Evolutionary conservation across 2,329 filamentous ascomycete genomes (phyloP), one percentile per base, ranked within the genome.

Genomic region (Apiospora hydei): DNA sequence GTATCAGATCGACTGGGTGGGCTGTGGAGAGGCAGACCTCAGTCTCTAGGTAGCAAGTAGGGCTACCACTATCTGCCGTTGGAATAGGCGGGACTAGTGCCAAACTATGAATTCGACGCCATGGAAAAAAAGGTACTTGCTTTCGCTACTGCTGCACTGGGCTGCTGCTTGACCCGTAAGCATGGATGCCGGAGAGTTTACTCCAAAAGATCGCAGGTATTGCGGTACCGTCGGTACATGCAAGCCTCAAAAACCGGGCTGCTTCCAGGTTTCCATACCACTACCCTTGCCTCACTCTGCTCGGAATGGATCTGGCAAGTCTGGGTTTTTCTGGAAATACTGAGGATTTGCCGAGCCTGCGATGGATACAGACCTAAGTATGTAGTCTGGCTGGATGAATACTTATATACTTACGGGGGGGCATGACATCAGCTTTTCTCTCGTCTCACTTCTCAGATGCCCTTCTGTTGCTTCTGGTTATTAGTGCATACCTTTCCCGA

Each of bases 51-150:
- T n/a, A n/a, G 46, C 6, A 49, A 1, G 3, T 6, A 49, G 47
- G 21, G 47, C 47, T 49, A 49, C 3, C 10, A 8, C 11, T 21
- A 47, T 47, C 18, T 61, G 53, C 53, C 53, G 53, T 61, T 61
- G 53, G 53, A 61, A 61, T 34, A 61, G 34, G 53, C 53, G 53
- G 53, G 53, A 38, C 53, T 61, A 38, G 30, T 61, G 53, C 26
- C 21, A 10, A 21, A 21, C 6, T 21, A n/a, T 47, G 3, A 30
- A 30, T 30, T 30, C 26, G 26, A 30, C 26, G 26, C 26, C 26
- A 30, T 30, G 26, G 7, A 18, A 21, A 8, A n/a, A 47, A 47
- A 47, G 46, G 46, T 47, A 47, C 46, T n/a, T 47, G 46, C 26
- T 30, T 30, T 30, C 26, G 6, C 46, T 21, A 47, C 46, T 18